Percentiles rank a stretch among this genome's conserved stretches.
Conservation (phyloP, 306 rosid species). For the Ziziphus jujuba region DNA sequence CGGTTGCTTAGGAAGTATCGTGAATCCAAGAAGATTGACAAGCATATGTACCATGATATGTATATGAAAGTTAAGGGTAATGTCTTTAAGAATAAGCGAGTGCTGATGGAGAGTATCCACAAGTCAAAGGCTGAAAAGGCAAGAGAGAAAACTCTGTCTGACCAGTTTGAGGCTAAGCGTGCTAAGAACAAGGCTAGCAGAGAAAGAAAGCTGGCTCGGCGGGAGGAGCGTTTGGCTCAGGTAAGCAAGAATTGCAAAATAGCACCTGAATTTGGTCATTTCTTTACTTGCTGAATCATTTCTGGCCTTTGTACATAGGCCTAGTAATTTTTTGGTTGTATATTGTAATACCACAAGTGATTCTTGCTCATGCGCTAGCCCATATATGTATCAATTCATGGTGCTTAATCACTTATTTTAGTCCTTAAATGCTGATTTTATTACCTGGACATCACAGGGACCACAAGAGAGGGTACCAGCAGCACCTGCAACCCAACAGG, state of each 20-base stretch:
- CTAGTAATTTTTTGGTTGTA: no score
- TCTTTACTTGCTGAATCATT: no score
- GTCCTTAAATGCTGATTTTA: neutral
- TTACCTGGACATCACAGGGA: slow-evolving; percentile 30
- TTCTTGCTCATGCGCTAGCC: no score
- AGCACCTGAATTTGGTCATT: neutral
- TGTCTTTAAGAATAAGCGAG: slow-evolving; percentile 53
- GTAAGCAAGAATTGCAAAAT: slow-evolving; percentile 11
- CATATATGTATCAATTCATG: neutral
- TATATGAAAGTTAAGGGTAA: slow-evolving; percentile 58
- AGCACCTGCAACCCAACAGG: slow-evolving; percentile 29
- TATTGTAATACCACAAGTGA: no score
- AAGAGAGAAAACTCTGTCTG: slow-evolving; percentile 46
- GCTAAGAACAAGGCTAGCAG: slow-evolving; percentile 55
- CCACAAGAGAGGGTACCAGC: slow-evolving; percentile 48
- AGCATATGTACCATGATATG: slow-evolving; percentile 54
- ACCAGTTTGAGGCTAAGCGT: slow-evolving; percentile 51
- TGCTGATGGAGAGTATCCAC: slow-evolving; percentile 55
- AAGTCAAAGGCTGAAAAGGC: slow-evolving; percentile 57
- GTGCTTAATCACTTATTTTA: neutral
- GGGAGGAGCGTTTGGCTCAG: slow-evolving; percentile 48
- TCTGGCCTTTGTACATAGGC: no score
- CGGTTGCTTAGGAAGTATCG: slow-evolving; percentile 52
- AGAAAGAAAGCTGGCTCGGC: slow-evolving; percentile 46
- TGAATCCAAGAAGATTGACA: slow-evolving; percentile 47